Evolutionary conservation across 2,329 filamentous ascomycete species (phyloP).

Genomic region (Huntiella savannae): DNA sequence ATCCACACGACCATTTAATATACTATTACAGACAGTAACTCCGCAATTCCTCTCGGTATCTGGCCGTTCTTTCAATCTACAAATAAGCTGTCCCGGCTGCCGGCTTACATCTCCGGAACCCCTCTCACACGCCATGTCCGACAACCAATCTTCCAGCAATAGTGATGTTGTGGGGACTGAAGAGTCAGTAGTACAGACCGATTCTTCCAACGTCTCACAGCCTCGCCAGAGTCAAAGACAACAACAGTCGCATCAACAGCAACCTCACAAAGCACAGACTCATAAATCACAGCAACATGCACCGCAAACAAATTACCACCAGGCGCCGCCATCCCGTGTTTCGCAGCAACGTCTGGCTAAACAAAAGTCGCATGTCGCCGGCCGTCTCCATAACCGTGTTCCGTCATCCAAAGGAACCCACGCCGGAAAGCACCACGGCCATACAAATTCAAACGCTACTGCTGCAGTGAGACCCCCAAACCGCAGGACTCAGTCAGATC

Average conservation of each 20-base stretch:
- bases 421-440: conserved; percentile 8
- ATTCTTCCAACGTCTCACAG: neutral
- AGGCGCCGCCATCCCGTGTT: conserved; percentile 3
- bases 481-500: conserved; percentile 9
- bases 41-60: too few species aligned
- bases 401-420: conserved; percentile 10
- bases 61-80: too few species aligned
- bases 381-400: conserved; percentile 9
- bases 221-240: neutral
- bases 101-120: too few species aligned
- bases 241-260: neutral
- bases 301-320: neutral
- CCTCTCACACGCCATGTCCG: too few species aligned
- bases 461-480: conserved; percentile 8
- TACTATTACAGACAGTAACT: too few species aligned
- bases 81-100: too few species aligned
- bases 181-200: neutral
- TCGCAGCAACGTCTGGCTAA: conserved; percentile 11
- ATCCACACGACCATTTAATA: too few species aligned
- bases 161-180: too few species aligned
- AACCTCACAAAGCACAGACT: neutral
- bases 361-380: conserved; percentile 10
- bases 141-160: too few species aligned
- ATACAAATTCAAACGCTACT: conserved; percentile 3
- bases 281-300: conserved; percentile 2